phyloP scores from a whole-genome alignment of 2,329 filamentous ascomycete species.

The Fusarium sublunatum region DNA sequence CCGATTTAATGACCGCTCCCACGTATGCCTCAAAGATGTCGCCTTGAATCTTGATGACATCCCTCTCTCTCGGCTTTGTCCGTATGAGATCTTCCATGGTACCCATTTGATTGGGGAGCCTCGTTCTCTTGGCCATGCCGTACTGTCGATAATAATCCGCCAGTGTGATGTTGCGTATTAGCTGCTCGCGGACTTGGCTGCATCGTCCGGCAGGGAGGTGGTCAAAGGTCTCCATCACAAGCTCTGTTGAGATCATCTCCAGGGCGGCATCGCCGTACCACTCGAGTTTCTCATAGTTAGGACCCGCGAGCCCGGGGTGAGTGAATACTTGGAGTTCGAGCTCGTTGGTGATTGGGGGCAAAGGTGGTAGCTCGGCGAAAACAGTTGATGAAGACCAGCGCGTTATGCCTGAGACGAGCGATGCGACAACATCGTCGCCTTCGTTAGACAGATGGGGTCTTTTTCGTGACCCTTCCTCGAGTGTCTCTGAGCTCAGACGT shows the following conservation, averaged over 20 bases:
- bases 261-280: slow-evolving; percentile 90
- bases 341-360: slow-evolving; percentile 70
- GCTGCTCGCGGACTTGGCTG: slow-evolving; percentile 79
- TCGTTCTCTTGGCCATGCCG: slow-evolving; percentile 73
- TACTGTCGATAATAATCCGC: slow-evolving; percentile 76
- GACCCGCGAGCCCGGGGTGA: slow-evolving; percentile 63
- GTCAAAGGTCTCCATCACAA: slow-evolving; percentile 79
- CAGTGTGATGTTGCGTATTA: slow-evolving; percentile 85
- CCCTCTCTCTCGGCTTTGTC: slow-evolving; percentile 58
- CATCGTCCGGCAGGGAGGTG: slow-evolving; percentile 73
- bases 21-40: slow-evolving; percentile 95
- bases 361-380: slow-evolving; percentile 60
- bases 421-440: neutral
- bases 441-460: slow-evolving; percentile 28
- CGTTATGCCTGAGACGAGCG: slow-evolving; percentile 25
- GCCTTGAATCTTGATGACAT: slow-evolving; percentile 77
- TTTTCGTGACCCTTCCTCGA: slow-evolving; percentile 30
- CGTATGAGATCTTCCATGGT: slow-evolving; percentile 43
- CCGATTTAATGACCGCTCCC: slow-evolving; percentile 78
- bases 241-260: slow-evolving; percentile 77
- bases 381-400: slow-evolving; percentile 65
- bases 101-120: slow-evolving; percentile 61
- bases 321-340: slow-evolving; percentile 75
- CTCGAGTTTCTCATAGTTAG: slow-evolving; percentile 83
- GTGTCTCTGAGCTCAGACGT: slow-evolving; percentile 12